Percentiles rank a stretch among this genome's conserved stretches.
phyloP scores from a whole-genome alignment of 169 alveolate genomes.

The Eimeria falciformis region DNA sequence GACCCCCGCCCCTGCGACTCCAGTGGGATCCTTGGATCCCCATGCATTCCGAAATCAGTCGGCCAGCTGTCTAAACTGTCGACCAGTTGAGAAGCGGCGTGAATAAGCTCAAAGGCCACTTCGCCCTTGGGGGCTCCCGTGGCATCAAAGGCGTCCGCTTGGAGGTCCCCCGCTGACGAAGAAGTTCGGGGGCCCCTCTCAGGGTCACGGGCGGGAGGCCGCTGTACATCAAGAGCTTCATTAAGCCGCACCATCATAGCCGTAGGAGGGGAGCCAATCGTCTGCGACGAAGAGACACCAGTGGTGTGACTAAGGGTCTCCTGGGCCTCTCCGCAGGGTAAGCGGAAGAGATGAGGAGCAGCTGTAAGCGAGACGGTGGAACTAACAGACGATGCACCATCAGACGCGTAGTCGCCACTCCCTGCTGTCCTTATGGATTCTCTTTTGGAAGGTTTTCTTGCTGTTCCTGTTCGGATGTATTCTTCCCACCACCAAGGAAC shows the following conservation, averaged over 20 bases:
- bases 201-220: no score
- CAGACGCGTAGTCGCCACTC: slow-evolving; percentile 31
- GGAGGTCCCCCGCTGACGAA: background rate
- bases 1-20: no score
- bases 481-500: slow-evolving; percentile 73
- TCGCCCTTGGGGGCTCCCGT: background rate
- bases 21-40: no score
- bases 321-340: slow-evolving; percentile 21
- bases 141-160: background rate
- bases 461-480: slow-evolving; percentile 46
- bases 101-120: slow-evolving; percentile 46
- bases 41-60: slow-evolving; percentile 1
- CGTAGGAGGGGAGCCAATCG: background rate
- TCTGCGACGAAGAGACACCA: background rate
- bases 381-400: slow-evolving; percentile 55
- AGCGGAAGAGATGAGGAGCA: slow-evolving; percentile 56
- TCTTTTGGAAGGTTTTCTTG: background rate
- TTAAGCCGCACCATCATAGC: slow-evolving; percentile 41
- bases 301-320: background rate
- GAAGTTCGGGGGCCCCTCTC: no score
- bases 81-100: slow-evolving; percentile 64
- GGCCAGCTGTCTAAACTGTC: slow-evolving; percentile 72
- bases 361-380: slow-evolving; percentile 57
- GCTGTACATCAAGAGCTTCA: slow-evolving; percentile 51
- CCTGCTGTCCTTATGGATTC: background rate